These are phyloP conservation scores for Dillenia suffruticosa DNA, from an alignment of 164 flowering plant genomes.

Conservation along the genomic window DNA sequence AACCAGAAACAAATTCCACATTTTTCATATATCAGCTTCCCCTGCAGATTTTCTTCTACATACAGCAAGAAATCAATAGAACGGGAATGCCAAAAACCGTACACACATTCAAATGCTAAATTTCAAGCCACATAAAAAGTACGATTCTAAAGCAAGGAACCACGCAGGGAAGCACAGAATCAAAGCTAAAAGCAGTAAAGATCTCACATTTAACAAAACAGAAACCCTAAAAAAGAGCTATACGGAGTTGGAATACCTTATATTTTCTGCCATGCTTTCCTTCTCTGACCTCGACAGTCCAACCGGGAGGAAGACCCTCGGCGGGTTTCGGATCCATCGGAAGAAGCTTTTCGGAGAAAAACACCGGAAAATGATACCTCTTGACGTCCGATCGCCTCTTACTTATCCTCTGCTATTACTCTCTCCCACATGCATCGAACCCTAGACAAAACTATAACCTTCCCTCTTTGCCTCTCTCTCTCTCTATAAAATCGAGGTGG, in stretches of 20 bases:
- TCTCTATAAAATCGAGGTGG: too few species aligned
- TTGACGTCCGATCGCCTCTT: neutral
- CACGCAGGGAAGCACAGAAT: neutral
- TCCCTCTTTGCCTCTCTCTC: too few species aligned
- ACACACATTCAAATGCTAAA: neutral
- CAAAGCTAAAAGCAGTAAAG: neutral
- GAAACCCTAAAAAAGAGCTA: neutral
- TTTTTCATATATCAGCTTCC: too few species aligned
- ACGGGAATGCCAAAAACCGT: neutral
- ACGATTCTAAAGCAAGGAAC: neutral
- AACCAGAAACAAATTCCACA: too few species aligned
- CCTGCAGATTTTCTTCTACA: too few species aligned
- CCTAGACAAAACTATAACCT: too few species aligned
- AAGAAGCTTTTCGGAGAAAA: neutral
- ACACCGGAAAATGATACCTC: neutral
- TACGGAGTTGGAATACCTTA: conserved; percentile 22
- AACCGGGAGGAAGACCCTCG: conserved; percentile 44
- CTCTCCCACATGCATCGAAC: neutral
- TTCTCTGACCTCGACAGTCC: conserved; percentile 29
- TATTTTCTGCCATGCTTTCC: conserved; percentile 36
- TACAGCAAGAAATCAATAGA: too few species aligned
- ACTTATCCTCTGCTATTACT: conserved; percentile 9
- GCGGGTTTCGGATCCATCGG: conserved; percentile 11
- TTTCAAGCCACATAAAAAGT: neutral
- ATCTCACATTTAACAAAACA: neutral